These are phyloP conservation scores for Tulasnella sp. DNA, from an alignment of 768 basidiomycete species.

Conservation along the genomic window DNA sequence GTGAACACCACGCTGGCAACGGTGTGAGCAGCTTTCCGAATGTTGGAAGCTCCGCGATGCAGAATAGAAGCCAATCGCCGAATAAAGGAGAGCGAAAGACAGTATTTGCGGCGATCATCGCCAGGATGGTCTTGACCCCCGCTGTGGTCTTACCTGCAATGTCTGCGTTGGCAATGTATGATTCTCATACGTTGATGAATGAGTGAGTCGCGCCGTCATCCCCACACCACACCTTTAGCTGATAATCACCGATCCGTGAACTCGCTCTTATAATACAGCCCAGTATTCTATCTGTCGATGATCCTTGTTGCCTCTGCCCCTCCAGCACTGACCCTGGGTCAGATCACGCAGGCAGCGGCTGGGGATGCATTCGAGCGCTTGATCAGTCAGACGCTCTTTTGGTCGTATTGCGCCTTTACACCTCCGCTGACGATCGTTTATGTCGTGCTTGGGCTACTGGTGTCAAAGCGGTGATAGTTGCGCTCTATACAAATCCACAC, in stretches of 20 bases:
- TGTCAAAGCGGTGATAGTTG: slow-evolving; percentile 26
- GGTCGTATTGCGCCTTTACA: slow-evolving; percentile 82
- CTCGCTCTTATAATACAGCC: slow-evolving; percentile 36
- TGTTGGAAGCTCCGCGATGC: slow-evolving; percentile 5
- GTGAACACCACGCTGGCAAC: background rate
- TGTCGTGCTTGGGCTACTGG: slow-evolving; percentile 58
- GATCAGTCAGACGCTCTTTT: slow-evolving; percentile 84
- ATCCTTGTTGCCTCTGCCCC: slow-evolving; percentile 78
- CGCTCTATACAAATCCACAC: no score
- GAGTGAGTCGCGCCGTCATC: slow-evolving; percentile 44
- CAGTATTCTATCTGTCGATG: slow-evolving; percentile 77
- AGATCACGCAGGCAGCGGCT: slow-evolving; percentile 76
- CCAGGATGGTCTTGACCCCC: slow-evolving; percentile 83
- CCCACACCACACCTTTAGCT: background rate
- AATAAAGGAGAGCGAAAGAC: slow-evolving; percentile 35
- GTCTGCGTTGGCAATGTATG: slow-evolving; percentile 46
- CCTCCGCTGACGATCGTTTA: slow-evolving; percentile 72
- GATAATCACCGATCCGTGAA: background rate
- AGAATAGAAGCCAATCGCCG: no score
- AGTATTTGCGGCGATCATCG: slow-evolving; percentile 65
- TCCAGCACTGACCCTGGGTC: slow-evolving; percentile 63
- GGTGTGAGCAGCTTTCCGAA: background rate
- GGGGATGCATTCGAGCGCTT: slow-evolving; percentile 87
- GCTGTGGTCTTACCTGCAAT: slow-evolving; percentile 67
- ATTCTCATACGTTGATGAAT: slow-evolving; percentile 52